Evolutionary conservation across 805 yeast genomes (phyloP).

Genomic region (Suhomyces emberorum): DNA sequence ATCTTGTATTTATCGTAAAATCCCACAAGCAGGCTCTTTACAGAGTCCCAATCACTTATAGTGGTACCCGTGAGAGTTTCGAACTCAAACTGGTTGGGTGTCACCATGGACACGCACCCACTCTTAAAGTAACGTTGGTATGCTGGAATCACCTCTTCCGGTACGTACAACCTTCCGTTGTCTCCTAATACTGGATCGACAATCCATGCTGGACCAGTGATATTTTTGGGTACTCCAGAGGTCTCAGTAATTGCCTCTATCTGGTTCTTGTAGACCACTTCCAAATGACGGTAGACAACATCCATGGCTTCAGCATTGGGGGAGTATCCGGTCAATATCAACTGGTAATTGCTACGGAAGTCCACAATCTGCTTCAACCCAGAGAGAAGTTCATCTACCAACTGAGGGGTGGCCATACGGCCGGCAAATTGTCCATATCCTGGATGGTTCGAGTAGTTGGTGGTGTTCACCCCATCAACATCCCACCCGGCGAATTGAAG

Average conservation of each 20-base stretch:
- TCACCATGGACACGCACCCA: conserved; percentile 47
- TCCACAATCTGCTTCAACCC: conserved; percentile 53
- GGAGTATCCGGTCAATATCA: conserved; percentile 75
- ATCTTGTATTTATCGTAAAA: conserved; percentile 48
- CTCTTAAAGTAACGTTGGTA: conserved; percentile 46
- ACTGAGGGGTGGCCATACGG: conserved; percentile 41
- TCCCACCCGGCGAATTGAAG: conserved; percentile 88
- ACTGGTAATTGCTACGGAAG: conserved; percentile 47
- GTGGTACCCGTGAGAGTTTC: conserved; percentile 52
- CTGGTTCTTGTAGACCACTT: conserved; percentile 23
- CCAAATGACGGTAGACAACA: conserved; percentile 44
- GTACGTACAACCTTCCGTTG: conserved; percentile 77
- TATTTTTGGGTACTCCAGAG: neutral
- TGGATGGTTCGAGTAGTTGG: conserved; percentile 87
- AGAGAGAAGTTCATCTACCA: conserved; percentile 46
- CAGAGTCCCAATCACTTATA: conserved; percentile 34
- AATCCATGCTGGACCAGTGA: conserved; percentile 48
- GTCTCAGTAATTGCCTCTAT: too few species aligned
- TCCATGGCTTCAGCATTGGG: conserved; percentile 59
- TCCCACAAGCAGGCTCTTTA: conserved; percentile 34
- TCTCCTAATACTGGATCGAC: conserved; percentile 94
- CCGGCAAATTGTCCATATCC: conserved; percentile 78
- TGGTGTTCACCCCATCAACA: conserved; percentile 85
- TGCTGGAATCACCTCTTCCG: conserved; percentile 48
- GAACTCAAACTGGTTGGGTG: conserved; percentile 77